Evolutionary conservation across 345 rosid species (phyloP).

Genomic region (Eutrema heterophyllum): DNA sequence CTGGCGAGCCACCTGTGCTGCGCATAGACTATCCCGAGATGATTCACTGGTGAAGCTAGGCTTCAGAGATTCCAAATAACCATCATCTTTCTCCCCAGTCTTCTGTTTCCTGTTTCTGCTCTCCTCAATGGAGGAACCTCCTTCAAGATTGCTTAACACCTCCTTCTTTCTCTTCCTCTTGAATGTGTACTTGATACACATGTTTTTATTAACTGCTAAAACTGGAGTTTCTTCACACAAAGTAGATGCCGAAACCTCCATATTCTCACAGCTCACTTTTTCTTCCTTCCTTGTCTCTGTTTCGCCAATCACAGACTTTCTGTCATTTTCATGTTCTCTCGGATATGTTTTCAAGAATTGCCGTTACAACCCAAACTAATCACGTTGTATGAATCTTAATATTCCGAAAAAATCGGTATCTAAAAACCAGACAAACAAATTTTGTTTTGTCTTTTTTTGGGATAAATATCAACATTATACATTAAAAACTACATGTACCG

Average conservation of each 20-base stretch:
- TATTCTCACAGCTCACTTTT: constrained; percentile 23
- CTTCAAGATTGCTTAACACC: constrained; percentile 44
- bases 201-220: constrained; percentile 32
- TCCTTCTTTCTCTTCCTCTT: constrained; percentile 75
- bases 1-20: constrained; percentile 52
- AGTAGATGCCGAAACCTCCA: constrained; percentile 37
- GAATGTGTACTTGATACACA: constrained; percentile 70
- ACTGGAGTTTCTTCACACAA: constrained; percentile 31
- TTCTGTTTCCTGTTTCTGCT: constrained; percentile 27
- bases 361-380: too few relatives aligned
- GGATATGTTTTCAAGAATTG: constrained; percentile 25
- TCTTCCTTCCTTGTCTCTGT: constrained; percentile 31
- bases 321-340: constrained; percentile 12
- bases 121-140: constrained; percentile 38
- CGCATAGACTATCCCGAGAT: constrained; percentile 32
- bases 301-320: constrained; percentile 17
- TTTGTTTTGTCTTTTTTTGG: too few relatives aligned
- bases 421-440: too few relatives aligned
- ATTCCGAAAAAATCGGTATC: too few relatives aligned
- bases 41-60: constrained; percentile 45
- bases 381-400: too few relatives aligned
- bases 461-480: too few relatives aligned
- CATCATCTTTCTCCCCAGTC: constrained; percentile 39
- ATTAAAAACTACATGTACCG: too few relatives aligned
- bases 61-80: constrained; percentile 37